Percentiles rank a stretch among this genome's conserved stretches.
Evolutionary conservation across 2,329 filamentous ascomycete species (phyloP).

Genomic region (Sporothrix humicola): DNA sequence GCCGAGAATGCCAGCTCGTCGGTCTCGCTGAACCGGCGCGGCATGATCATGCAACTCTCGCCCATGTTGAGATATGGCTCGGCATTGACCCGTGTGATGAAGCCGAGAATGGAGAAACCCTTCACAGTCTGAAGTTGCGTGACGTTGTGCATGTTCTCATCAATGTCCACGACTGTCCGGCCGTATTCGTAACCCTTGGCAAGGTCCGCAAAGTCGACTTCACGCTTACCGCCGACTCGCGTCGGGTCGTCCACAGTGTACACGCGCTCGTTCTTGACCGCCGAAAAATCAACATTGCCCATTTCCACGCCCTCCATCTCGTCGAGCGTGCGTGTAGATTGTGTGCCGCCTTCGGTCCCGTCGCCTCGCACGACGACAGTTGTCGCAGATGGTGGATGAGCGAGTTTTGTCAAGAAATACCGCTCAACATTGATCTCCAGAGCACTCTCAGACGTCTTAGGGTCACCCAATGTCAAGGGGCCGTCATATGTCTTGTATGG

Average conservation of each 20-base stretch:
- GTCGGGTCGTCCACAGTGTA: slow-evolving; percentile 81
- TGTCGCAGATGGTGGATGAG: slow-evolving; percentile 75
- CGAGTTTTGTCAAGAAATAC: slow-evolving; percentile 84
- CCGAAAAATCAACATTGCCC: slow-evolving; percentile 59
- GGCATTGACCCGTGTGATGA: slow-evolving; percentile 75
- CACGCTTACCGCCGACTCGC: slow-evolving; percentile 77
- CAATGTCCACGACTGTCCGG: slow-evolving; percentile 89
- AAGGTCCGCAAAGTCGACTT: slow-evolving; percentile 80
- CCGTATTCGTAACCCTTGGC: slow-evolving; percentile 97
- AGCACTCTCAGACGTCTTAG: slow-evolving; percentile 72
- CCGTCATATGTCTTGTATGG: slow-evolving; percentile 83
- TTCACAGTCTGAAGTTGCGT: slow-evolving; percentile 82
- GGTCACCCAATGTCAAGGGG: slow-evolving; percentile 77
- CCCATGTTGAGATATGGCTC: slow-evolving; percentile 86
- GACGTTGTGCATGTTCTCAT: slow-evolving; percentile 79
- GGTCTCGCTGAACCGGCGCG: slow-evolving; percentile 78
- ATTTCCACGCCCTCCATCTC: slow-evolving; percentile 57
- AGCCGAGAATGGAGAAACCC: slow-evolving; percentile 82
- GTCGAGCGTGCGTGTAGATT: slow-evolving; percentile 59
- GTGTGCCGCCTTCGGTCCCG: slow-evolving; percentile 55
- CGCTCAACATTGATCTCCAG: slow-evolving; percentile 86
- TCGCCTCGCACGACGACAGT: slow-evolving; percentile 70
- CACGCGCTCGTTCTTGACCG: slow-evolving; percentile 75
- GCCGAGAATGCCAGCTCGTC: slow-evolving; percentile 86
- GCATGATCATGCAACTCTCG: slow-evolving; percentile 76